Conservation (phyloP, 2,329 filamentous ascomycete genomes). For the Didymella exigua region DNA sequence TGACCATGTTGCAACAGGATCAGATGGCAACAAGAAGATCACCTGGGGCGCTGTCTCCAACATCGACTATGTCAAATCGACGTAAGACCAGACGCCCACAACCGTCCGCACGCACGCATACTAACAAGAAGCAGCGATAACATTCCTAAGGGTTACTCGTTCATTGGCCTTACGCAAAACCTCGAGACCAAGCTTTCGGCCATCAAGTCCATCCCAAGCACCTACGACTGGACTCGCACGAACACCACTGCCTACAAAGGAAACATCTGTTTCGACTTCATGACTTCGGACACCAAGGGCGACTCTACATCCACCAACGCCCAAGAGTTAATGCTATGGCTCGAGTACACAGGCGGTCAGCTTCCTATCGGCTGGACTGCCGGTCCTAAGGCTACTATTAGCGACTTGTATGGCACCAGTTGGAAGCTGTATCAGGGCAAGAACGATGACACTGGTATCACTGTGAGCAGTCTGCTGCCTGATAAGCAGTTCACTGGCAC, state of each 20-base stretch:
- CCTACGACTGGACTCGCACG: constrained; percentile 49
- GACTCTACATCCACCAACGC: constrained; percentile 50
- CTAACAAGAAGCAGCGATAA: constrained; percentile 36
- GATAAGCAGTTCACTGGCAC: constrained; percentile 47
- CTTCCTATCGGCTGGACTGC: constrained; percentile 51
- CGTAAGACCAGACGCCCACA: constrained; percentile 15
- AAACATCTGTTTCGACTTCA: constrained; percentile 54
- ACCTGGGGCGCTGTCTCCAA: constrained; percentile 50
- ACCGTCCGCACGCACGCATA: too few relatives aligned
- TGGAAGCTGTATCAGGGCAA: constrained; percentile 53
- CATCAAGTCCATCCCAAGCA: constrained; percentile 50
- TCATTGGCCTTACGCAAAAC: constrained; percentile 53
- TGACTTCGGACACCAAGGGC: constrained; percentile 51
- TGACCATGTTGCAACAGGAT: constrained; percentile 35
- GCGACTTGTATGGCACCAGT: constrained; percentile 44
- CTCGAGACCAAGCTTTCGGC: constrained; percentile 49
- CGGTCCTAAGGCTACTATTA: constrained; percentile 21
- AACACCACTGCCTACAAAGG: constrained; percentile 53
- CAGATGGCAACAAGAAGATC: constrained; percentile 44
- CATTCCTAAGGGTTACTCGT: constrained; percentile 53
- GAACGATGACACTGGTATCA: constrained; percentile 53
- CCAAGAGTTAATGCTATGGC: constrained; percentile 55
- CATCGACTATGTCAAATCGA: constrained; percentile 43
- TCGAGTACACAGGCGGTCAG: constrained; percentile 53
- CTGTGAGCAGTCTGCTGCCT: constrained; percentile 49